Conservation (phyloP, 176 grass and related monocot species). For the Zoysia pacifica region DNA sequence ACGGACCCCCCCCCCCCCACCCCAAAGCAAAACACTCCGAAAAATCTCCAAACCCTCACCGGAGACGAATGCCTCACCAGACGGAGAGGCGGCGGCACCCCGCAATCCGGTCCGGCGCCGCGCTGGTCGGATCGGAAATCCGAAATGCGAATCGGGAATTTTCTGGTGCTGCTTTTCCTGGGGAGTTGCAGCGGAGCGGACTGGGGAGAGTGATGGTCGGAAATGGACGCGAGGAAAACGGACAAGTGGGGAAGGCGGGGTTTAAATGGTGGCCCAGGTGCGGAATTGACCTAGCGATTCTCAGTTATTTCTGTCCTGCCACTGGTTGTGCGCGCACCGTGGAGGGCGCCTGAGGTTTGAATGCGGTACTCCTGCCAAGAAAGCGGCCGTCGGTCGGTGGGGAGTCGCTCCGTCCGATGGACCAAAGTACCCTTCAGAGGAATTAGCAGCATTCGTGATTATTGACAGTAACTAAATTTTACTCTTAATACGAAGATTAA, state of each 20-base stretch:
- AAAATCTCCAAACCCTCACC: slow-evolving; percentile 3
- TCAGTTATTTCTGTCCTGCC: slow-evolving; percentile 48
- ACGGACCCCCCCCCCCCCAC: neutral
- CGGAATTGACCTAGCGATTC: slow-evolving; percentile 28
- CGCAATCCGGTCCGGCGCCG: slow-evolving; percentile 37
- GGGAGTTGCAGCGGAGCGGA: slow-evolving; percentile 23
- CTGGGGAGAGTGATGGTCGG: slow-evolving; percentile 32
- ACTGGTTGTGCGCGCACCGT: slow-evolving; percentile 35
- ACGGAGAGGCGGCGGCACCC: slow-evolving; percentile 44
- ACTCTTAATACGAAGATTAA: no score
- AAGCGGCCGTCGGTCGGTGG: slow-evolving; percentile 39
- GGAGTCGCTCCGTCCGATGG: neutral
- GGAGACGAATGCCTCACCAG: slow-evolving; percentile 49
- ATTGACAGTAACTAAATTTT: no score
- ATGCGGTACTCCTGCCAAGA: neutral
- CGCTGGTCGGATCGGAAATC: slow-evolving; percentile 26
- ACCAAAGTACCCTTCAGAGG: neutral
- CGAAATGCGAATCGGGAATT: slow-evolving; percentile 22
- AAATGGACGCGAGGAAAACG: slow-evolving; percentile 47
- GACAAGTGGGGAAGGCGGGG: slow-evolving; percentile 34
- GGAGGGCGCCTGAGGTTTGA: slow-evolving; percentile 40
- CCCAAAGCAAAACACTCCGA: neutral
- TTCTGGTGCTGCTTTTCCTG: neutral
- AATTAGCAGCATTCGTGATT: neutral
- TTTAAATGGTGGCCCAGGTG: slow-evolving; percentile 35